phyloP scores from a whole-genome alignment of 768 basidiomycete genomes.

The Roridomyces roridus region DNA sequence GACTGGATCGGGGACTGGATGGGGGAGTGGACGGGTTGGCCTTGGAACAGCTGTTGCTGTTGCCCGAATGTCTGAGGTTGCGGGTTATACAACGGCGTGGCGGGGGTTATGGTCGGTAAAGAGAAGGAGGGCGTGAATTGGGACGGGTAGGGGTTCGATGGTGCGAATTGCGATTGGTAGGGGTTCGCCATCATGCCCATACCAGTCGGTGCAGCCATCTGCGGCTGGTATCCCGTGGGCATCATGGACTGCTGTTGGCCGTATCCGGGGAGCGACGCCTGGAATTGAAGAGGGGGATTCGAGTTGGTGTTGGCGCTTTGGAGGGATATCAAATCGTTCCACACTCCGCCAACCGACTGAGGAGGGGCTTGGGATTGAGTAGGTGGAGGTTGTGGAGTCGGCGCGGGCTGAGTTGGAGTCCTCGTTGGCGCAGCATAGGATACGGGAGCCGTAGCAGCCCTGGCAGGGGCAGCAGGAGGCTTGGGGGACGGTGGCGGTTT shows the following conservation, averaged over 20 bases:
- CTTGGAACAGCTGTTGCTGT: constrained; percentile 29
- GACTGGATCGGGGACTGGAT: no score
- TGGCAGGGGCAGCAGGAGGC: constrained; percentile 31
- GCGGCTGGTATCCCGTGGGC: constrained; percentile 38
- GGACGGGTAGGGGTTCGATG: neutral
- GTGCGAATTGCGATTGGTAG: constrained; percentile 16
- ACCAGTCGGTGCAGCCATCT: constrained; percentile 26
- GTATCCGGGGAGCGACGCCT: constrained; percentile 40
- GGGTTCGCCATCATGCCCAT: constrained; percentile 14
- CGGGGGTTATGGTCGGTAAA: neutral
- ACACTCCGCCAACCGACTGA: constrained; percentile 47
- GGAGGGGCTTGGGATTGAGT: constrained; percentile 27
- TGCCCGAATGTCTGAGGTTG: constrained; percentile 38
- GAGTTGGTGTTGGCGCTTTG: constrained; percentile 51
- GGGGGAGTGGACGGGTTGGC: constrained; percentile 1
- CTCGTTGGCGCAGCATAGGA: constrained; percentile 26
- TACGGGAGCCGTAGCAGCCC: constrained; percentile 23
- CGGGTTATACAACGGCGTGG: constrained; percentile 21
- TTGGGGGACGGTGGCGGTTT: constrained; percentile 18
- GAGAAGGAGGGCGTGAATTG: constrained; percentile 17
- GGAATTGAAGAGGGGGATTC: constrained; percentile 59
- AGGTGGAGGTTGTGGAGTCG: neutral
- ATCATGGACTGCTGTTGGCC: constrained; percentile 40
- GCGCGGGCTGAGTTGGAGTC: constrained; percentile 30
- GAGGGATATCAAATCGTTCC: constrained; percentile 62